Base-by-base conservation (phyloP, 331 rosid species). In the Erythrophleum ivorense region DNA sequence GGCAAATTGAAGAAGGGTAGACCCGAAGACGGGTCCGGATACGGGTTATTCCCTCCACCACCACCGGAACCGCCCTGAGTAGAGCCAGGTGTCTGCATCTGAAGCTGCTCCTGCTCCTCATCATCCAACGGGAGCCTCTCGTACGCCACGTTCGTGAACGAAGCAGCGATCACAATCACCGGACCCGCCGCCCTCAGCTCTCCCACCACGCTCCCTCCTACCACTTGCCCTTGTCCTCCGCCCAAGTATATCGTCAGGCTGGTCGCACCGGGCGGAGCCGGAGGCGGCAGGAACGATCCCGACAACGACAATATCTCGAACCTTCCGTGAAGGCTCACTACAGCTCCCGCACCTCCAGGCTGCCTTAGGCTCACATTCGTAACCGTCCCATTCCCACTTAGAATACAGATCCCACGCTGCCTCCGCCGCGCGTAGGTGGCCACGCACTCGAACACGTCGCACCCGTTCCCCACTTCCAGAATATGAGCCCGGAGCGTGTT, bases 241-340 rank as follows among this genome's bases (percentile, higher is more conserved):
- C 97, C 97, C 2, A 95, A 83, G 57, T 89, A 95, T 49, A 93
- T 88, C 0, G 97, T 93, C 53, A 95, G 76, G 55, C 97, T 93
- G 0, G 99, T 93, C 0, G 98, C 98, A 0, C 99, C 99, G 0
- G 99, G 99, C 0, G 99, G 99, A 3, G 99, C 98, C 0, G 99
- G 99, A 5, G 99, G 97, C 0, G 99, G 99, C 14, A 95, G 86
- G 80, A 95, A 93, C 1, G 99, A 93, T 2, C 99, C 99, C 0
- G 97, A 85, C 10, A 95, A 87, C 0, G 99, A 95, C 2, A 95
- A 52, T 75, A 95, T 95, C 94, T 95, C 99, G 46, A 95, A 95
- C 78, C 99, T 82, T 0, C 99, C 99, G 14, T 91, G 96, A 2
- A 95, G 92, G 2, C 91, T 89, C 3, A 93, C 95, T 3, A 92